Percentiles rank a stretch among this genome's conserved stretches.
Evolutionary conservation across 768 basidiomycete genomes (phyloP).

Genomic region (Pisolithus microcarpus): DNA sequence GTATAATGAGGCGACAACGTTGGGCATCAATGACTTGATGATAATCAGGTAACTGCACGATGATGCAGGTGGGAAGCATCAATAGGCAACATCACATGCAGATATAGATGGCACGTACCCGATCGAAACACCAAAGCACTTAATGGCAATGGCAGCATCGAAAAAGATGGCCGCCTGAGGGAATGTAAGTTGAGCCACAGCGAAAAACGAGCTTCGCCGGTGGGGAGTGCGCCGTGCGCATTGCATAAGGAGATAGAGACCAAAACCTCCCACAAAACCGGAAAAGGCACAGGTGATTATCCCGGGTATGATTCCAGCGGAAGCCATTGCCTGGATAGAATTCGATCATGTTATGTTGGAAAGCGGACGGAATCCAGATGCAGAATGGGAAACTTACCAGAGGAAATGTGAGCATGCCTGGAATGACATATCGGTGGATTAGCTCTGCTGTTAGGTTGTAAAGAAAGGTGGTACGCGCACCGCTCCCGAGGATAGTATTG

Average conservation of each 20-base stretch:
- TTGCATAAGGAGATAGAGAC: slow-evolving; percentile 80
- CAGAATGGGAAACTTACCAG: slow-evolving; percentile 40
- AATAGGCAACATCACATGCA: background rate
- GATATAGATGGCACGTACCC: slow-evolving; percentile 42
- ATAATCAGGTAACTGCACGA: slow-evolving; percentile 74
- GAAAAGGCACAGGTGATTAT: slow-evolving; percentile 82
- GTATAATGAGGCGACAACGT: slow-evolving; percentile 77
- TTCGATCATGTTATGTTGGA: background rate
- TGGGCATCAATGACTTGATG: slow-evolving; percentile 89
- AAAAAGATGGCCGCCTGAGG: slow-evolving; percentile 84
- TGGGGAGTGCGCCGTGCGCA: slow-evolving; percentile 75
- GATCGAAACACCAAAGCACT: slow-evolving; percentile 95
- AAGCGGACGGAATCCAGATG: background rate
- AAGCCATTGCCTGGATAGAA: slow-evolving; percentile 71
- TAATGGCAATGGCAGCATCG: slow-evolving; percentile 89
- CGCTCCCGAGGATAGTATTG: slow-evolving; percentile 91
- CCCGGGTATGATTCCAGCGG: slow-evolving; percentile 84
- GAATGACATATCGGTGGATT: background rate
- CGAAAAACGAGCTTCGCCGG: slow-evolving; percentile 76
- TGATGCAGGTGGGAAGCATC: background rate
- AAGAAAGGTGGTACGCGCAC: slow-evolving; percentile 34
- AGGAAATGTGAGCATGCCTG: slow-evolving; percentile 87
- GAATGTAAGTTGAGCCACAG: slow-evolving; percentile 79
- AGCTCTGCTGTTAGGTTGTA: background rate
- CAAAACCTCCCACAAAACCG: slow-evolving; percentile 70